Conservation (phyloP, 2,329 filamentous ascomycete species). For the Colletotrichum agaves region DNA sequence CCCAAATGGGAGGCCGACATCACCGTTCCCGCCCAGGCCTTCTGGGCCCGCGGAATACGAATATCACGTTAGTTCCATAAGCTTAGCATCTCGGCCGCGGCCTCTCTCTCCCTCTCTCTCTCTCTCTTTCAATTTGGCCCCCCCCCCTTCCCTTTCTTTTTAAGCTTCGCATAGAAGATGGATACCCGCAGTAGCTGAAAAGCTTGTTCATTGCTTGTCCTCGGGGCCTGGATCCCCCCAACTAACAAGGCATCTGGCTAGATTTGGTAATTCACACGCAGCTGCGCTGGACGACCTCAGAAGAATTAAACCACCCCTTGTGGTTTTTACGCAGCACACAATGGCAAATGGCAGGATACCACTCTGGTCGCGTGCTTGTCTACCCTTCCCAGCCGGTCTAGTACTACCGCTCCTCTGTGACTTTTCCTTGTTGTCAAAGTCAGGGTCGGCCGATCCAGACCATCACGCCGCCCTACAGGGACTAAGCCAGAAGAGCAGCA, state of each 20-base stretch:
- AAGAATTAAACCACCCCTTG: not conserved
- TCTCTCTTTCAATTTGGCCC: too few relatives aligned
- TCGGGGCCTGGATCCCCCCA: not conserved
- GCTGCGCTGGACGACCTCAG: not conserved
- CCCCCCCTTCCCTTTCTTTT: not conserved
- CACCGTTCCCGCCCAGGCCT: conserved; percentile 18
- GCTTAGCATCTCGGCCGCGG: not conserved
- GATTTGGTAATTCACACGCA: not conserved
- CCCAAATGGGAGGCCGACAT: conserved; percentile 17
- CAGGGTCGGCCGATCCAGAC: conserved; percentile 17
- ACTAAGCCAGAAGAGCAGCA: conserved; percentile 21
- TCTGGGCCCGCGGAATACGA: conserved; percentile 20
- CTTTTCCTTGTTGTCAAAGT: not conserved
- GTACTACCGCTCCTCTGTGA: conserved; percentile 11
- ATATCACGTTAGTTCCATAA: conserved; percentile 11
- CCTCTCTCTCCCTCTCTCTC: not conserved
- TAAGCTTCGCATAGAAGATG: not conserved
- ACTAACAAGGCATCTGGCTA: not conserved
- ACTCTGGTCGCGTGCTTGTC: conserved; percentile 17
- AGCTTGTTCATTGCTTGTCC: conserved; percentile 29
- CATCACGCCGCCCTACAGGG: conserved; percentile 2
- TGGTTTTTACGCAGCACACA: not conserved
- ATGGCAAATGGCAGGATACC: not conserved
- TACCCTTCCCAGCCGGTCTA: not conserved
- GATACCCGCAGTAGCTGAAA: conserved; percentile 22